phyloP scores from a whole-genome alignment of 2,329 filamentous ascomycete genomes.

The Aspergillus uvarum region DNA sequence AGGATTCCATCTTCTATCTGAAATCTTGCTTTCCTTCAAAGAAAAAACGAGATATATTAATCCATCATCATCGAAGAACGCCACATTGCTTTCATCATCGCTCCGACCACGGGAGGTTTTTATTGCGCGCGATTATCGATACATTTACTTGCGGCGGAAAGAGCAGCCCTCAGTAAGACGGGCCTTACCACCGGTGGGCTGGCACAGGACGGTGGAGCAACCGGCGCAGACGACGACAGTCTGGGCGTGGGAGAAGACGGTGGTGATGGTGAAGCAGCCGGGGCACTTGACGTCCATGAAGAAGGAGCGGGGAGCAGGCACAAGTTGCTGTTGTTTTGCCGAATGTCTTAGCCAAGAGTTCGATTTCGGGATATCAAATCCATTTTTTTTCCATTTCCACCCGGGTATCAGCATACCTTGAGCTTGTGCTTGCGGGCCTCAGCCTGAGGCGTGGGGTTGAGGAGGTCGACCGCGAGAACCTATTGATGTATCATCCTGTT shows the following conservation, averaged over 20 bases:
- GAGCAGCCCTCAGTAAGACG: conserved; percentile 99
- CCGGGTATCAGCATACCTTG: conserved; percentile 67
- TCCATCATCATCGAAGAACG: conserved; percentile 33
- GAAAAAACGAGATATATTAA: conserved; percentile 29
- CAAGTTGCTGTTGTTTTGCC: conserved; percentile 68
- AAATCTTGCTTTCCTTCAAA: conserved; percentile 39
- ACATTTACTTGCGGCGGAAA: conserved; percentile 96
- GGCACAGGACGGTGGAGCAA: conserved; percentile 99
- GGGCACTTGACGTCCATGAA: conserved; percentile 99
- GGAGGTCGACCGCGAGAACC: conserved; percentile 99
- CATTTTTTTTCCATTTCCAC: conserved; percentile 3
- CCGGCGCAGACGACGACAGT: conserved; percentile 99
- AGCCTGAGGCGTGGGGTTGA: conserved; percentile 96
- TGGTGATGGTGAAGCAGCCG: conserved; percentile 99
- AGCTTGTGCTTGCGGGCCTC: conserved; percentile 99
- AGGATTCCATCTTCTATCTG: conserved; percentile 53
- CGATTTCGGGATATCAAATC: background rate
- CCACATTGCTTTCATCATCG: conserved; percentile 39
- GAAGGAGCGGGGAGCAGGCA: conserved; percentile 96
- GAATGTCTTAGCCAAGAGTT: conserved; percentile 9
- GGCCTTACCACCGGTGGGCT: conserved; percentile 98
- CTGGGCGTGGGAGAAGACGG: conserved; percentile 99
- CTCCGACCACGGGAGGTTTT: conserved; percentile 20
- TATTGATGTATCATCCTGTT: conserved; percentile 43
- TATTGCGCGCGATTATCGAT: conserved; percentile 18